Evolutionary conservation across 129 eudicot genomes (phyloP).

Genomic region (Erigeron canadensis): DNA sequence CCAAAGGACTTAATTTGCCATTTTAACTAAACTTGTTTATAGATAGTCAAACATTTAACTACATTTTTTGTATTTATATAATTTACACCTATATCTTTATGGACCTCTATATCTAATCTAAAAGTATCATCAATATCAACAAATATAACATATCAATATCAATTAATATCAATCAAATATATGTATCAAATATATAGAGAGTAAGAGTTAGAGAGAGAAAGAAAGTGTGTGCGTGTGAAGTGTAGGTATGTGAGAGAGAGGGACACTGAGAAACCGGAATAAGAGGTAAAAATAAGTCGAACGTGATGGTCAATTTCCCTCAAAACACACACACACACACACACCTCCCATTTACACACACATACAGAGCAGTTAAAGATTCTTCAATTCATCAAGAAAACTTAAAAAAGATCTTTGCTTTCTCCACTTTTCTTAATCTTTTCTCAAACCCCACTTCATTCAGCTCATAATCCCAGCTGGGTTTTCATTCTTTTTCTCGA

Average conservation of each 20-base stretch:
- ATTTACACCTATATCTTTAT: not conserved
- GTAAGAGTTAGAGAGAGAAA: too few relatives aligned
- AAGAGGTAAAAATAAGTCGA: slow-evolving; percentile 38
- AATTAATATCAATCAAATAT: too few relatives aligned
- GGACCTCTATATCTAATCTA: not conserved
- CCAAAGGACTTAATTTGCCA: not conserved
- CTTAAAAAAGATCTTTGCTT: slow-evolving; percentile 13
- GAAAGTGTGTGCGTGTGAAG: not conserved
- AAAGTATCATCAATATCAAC: too few relatives aligned
- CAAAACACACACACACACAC: slow-evolving; percentile 20
- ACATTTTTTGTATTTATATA: not conserved
- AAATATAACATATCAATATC: too few relatives aligned
- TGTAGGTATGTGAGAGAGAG: slow-evolving; percentile 8
- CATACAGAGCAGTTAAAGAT: slow-evolving; percentile 20
- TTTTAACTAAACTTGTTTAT: not conserved
- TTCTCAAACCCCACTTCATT: slow-evolving; percentile 17
- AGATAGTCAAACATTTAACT: slow-evolving; percentile 16
- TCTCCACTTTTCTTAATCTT: slow-evolving; percentile 14
- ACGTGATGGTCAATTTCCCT: slow-evolving; percentile 50
- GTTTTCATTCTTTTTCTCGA: not conserved
- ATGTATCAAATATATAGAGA: too few relatives aligned
- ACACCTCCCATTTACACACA: not conserved
- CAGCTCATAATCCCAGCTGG: slow-evolving; percentile 17
- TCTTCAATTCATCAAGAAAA: not conserved
- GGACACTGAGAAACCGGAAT: slow-evolving; percentile 34